phyloP scores from a whole-genome alignment of 1,139 yeast species.

The Trichomonascaceae sp. region DNA sequence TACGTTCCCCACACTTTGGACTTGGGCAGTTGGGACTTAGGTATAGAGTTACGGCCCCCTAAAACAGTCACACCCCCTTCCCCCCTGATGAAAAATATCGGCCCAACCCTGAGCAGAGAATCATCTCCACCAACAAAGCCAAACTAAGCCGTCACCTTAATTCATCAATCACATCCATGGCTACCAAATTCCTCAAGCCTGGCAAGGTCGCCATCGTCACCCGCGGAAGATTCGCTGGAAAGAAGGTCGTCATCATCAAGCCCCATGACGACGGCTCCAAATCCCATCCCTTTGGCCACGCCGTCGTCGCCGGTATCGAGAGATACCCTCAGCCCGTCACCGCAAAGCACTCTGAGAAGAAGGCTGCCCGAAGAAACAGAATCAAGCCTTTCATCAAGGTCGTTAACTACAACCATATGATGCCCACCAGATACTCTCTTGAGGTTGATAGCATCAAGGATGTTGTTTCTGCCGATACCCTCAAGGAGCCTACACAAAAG shows the following conservation, averaged over 20 bases:
- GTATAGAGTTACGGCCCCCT: no score
- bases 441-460: constrained; percentile 94
- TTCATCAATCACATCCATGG: constrained; percentile 19
- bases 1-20: no score
- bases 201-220: constrained; percentile 99
- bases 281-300: constrained; percentile 98
- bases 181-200: constrained; percentile 91
- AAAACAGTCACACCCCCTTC: no score
- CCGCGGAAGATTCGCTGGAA: constrained; percentile 99
- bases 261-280: constrained; percentile 99
- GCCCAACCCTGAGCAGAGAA: no score
- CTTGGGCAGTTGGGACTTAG: no score
- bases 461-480: constrained; percentile 84
- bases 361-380: constrained; percentile 93
- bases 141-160: no score
- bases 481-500: constrained; percentile 97
- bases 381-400: constrained; percentile 99
- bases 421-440: constrained; percentile 99
- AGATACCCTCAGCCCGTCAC: constrained; percentile 97
- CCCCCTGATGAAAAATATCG: background rate
- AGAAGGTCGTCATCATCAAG: constrained; percentile 98
- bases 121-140: constrained; percentile 1
- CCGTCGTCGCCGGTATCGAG: constrained; percentile 99
- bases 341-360: constrained; percentile 92
- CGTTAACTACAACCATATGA: constrained; percentile 98